These are phyloP conservation scores for Penicillium sp. DNA, from an alignment of 2,329 filamentous ascomycete species.

Conservation along the genomic window DNA sequence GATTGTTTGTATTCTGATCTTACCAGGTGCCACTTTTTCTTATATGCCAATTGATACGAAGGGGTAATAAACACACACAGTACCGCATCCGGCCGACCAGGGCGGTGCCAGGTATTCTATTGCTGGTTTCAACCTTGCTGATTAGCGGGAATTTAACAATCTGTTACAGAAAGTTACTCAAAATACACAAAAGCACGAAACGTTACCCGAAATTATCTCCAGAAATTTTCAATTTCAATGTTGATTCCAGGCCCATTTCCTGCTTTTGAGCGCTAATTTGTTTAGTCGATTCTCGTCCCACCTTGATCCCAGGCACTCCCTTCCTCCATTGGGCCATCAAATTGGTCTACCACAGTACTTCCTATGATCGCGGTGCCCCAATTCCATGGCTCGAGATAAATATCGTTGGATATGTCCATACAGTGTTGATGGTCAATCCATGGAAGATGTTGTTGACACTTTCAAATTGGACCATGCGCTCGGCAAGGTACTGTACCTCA, in stretches of 20 bases:
- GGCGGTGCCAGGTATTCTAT: constrained; percentile 4
- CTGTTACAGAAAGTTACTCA: background rate
- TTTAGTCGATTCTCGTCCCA: constrained; percentile 5
- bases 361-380: no score
- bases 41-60: constrained; percentile 11
- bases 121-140: background rate
- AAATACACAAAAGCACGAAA: no score
- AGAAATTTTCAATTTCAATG: background rate
- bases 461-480: constrained; percentile 1
- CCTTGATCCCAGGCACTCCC: constrained; percentile 6
- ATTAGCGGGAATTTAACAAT: background rate
- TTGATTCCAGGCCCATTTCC: constrained; percentile 10
- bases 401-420: background rate
- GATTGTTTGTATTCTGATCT: constrained; percentile 19
- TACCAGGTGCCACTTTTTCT: constrained; percentile 17
- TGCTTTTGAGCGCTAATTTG: constrained; percentile 11
- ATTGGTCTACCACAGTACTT: no score
- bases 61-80: constrained; percentile 18
- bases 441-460: background rate
- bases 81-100: constrained; percentile 18
- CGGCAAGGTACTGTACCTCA: background rate
- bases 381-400: no score
- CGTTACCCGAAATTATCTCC: background rate
- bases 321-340: constrained; percentile 11
- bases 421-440: background rate